Evolutionary conservation across 2,329 filamentous ascomycete species (phyloP).

Genomic region (Sporothrix luriei): DNA sequence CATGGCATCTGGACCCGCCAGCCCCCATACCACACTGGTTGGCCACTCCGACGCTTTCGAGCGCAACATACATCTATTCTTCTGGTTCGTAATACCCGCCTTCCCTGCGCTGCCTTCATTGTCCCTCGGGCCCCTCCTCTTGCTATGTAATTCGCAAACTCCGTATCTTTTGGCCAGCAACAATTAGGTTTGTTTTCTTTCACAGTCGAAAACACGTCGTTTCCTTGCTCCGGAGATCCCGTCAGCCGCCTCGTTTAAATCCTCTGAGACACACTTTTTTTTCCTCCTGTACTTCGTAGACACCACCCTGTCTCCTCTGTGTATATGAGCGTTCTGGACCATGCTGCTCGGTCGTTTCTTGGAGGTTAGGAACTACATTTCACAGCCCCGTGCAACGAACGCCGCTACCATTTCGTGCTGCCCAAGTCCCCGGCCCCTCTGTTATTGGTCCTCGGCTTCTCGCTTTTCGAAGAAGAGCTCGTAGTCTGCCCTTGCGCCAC

Average conservation of each 20-base stretch:
- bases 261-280: not conserved
- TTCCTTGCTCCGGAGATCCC: conserved; percentile 1
- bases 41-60: not conserved
- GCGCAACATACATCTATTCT: not conserved
- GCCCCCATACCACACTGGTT: not conserved
- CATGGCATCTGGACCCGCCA: not conserved
- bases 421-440: not conserved
- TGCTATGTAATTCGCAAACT: conserved; percentile 8
- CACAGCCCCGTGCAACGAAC: conserved; percentile 10
- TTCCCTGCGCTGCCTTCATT: not conserved
- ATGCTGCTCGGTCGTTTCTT: not conserved
- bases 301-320: not conserved
- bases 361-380: not conserved
- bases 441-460: conserved; percentile 3
- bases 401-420: not conserved
- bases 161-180: not conserved
- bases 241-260: conserved; percentile 12
- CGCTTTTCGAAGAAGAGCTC: not conserved
- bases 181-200: not conserved
- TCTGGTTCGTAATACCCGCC: not conserved
- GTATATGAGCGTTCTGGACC: not conserved
- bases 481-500: conserved; percentile 30
- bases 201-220: not conserved
- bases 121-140: not conserved
- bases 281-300: not conserved